Evolutionary conservation across 2,329 filamentous ascomycete species (phyloP), one percentile per base, ranked within the genome.

Genomic region (Botrytis pseudocinerea): DNA sequence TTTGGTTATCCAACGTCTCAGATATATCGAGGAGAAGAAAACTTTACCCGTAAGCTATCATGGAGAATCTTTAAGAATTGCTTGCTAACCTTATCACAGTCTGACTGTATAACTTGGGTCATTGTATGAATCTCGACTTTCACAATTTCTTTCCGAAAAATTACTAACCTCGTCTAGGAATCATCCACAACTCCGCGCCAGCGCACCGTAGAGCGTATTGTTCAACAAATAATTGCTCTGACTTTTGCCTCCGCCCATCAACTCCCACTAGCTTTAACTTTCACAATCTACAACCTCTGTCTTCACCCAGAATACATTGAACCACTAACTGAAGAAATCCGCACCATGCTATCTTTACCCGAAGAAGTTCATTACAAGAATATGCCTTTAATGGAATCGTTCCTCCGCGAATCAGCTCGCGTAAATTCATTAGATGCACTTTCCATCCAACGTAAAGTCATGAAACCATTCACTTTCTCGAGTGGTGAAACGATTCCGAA

Each of bases 241-340:
- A 68, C 42, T 32, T 68, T 68, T 46, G 64, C 64, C 20, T 68
- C 64, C 28, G 42, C 64, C 46, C 42, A 68, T 51, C 64, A 68
- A 68, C 64, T 68, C 7, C 42, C 64, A 2, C 42, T 68, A 1
- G 64, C 51, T 4, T 25, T 68, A 16, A 51, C 48, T 18, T 68
- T 68, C 28, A 51, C 42, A 40, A 68, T 68, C 22, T 54, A 68
- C 64, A 68, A 68, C 12, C 64, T 68, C 48, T 68, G 64, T 40
- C 28, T 68, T 2, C 64, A 68, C 20, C 64, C 64, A 18, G 46
- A 51, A 68, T 68, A 68, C 64, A 68, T 68, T 9, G 44, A 46
- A 40, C 64, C 64, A 4, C 42, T 68, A n/a, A 68, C 42, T 14
- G 42, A 46, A 25, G 64, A 68, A 28, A 35, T 68, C 22, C 38